Evolutionary conservation across 768 basidiomycete species (phyloP).

Genomic region (Suillus subalutaceus): DNA sequence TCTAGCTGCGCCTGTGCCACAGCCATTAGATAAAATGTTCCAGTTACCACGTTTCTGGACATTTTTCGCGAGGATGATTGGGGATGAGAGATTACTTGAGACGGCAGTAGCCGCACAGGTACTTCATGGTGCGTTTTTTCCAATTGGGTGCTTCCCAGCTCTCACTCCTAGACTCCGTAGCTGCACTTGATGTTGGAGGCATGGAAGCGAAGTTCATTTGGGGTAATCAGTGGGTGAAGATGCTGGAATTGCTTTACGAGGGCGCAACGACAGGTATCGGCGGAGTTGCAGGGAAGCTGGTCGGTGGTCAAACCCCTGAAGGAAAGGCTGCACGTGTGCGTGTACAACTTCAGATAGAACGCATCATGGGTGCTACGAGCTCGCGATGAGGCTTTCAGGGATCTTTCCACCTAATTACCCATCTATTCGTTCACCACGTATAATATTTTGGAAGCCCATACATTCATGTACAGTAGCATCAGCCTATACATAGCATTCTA

Average conservation of each 20-base stretch:
- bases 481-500: constrained; percentile 1
- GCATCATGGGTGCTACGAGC: constrained; percentile 45
- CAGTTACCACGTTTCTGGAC: constrained; percentile 69
- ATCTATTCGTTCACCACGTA: constrained; percentile 11
- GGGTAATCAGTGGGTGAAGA: constrained; percentile 81
- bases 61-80: constrained; percentile 68
- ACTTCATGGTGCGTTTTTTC: constrained; percentile 57
- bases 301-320: constrained; percentile 64
- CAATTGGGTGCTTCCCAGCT: constrained; percentile 3
- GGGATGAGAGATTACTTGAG: constrained; percentile 52
- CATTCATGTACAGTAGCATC: constrained; percentile 10
- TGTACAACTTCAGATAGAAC: constrained; percentile 67
- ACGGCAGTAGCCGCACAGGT: constrained; percentile 66
- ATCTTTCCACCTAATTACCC: constrained; percentile 3
- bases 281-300: constrained; percentile 38
- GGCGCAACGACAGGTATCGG: constrained; percentile 60
- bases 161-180: constrained; percentile 38
- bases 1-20: constrained; percentile 41
- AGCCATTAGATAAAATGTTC: constrained; percentile 55
- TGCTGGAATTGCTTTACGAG: constrained; percentile 67
- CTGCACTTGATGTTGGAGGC: constrained; percentile 73
- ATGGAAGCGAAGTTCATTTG: constrained; percentile 59
- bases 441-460: constrained; percentile 5
- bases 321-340: constrained; percentile 67
- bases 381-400: constrained; percentile 9